A percentile compares a stretch with the other conserved stretches of the same genome.
Conservation (phyloP, 306 rosid genomes). For the Lathyrus sativus region DNA sequence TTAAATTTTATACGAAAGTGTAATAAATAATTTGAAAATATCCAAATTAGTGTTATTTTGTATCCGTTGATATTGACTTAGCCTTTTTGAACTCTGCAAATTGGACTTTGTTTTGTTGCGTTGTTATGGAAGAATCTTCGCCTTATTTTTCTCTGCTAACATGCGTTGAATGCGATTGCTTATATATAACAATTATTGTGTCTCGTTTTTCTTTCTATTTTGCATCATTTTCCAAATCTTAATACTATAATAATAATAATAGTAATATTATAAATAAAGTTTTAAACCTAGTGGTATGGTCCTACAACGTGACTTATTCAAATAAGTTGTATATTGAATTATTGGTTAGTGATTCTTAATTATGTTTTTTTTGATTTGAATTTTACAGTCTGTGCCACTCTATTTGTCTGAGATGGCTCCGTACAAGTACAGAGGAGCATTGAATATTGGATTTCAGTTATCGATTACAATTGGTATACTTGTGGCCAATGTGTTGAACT, state of each 20-base stretch:
- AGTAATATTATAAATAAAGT: neutral
- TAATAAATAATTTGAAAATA: no score
- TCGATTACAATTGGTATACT: slow-evolving; percentile 89
- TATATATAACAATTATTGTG: slow-evolving; percentile 28
- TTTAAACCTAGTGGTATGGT: neutral
- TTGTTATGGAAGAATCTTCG: slow-evolving; percentile 34
- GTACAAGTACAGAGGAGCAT: slow-evolving; percentile 75
- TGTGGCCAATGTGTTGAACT: slow-evolving; percentile 73
- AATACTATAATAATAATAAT: slow-evolving; percentile 24
- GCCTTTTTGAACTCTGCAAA: neutral
- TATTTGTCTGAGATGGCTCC: slow-evolving; percentile 98
- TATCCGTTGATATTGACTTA: slow-evolving; percentile 4
- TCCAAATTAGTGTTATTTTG: slow-evolving; percentile 1
- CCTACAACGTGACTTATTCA: no score
- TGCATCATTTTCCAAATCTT: slow-evolving; percentile 26
- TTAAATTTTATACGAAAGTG: neutral
- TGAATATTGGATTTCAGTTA: slow-evolving; percentile 81
- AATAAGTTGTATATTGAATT: no score
- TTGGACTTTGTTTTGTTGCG: slow-evolving; percentile 41
- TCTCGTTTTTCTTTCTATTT: slow-evolving; percentile 44
- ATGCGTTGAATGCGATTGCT: slow-evolving; percentile 1
- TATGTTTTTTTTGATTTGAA: neutral
- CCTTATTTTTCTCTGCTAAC: slow-evolving; percentile 12
- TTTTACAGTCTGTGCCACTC: slow-evolving; percentile 77
- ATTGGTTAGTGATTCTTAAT: neutral